Evolutionary conservation across 495 filamentous ascomycete genomes (phyloP), one percentile per base, ranked within the genome.

Genomic region (Pyronema domesticum): DNA sequence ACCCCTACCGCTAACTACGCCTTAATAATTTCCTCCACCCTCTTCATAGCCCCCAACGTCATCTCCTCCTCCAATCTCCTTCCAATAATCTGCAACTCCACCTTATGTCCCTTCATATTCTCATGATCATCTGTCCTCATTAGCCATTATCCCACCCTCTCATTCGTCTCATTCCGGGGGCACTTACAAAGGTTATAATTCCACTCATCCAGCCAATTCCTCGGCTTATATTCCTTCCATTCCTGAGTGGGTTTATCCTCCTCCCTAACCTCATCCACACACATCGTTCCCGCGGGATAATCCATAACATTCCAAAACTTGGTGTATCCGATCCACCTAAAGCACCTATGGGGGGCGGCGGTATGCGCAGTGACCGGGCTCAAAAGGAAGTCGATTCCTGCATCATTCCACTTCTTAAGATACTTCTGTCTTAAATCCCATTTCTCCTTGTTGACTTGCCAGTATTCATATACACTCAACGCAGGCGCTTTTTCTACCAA

Each of bases 21-120:
- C 23, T 30, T 30, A 43, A 43, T 43, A 17, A 47, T 47, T 10
- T 19, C 45, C 17, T 47, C 45, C 10, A 47, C 48, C 75, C 74
- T 47, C 62, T 82, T 73, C 89, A 96, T 95, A 17, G 84, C 73
- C 0, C 82, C 81, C 56, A 95, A 68, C 10, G 95, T 86, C 70
- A 93, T 93, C 73, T 95, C 91, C 67, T 98, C 89, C 66, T 94
- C 77, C 64, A 94, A 74, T 34, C 88, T 74, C 53, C 82, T 75
- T 7, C 87, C 89, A 0, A 95, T 82, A 6, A 95, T 72, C 68
- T 95, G 91, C 37, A 95, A 77, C 0, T 75, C 88, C 3, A 94
- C 87, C 0, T 89, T 88, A 56, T 95, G 70, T 5, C 86, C 89
- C 37, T 85, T 79, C 87, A 95, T 95, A 52, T 74, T 77, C 5